Evolutionary conservation across 208 protist species (phyloP), one percentile per base, ranked within the genome.

Genomic region (Crithidia acanthocephali): DNA sequence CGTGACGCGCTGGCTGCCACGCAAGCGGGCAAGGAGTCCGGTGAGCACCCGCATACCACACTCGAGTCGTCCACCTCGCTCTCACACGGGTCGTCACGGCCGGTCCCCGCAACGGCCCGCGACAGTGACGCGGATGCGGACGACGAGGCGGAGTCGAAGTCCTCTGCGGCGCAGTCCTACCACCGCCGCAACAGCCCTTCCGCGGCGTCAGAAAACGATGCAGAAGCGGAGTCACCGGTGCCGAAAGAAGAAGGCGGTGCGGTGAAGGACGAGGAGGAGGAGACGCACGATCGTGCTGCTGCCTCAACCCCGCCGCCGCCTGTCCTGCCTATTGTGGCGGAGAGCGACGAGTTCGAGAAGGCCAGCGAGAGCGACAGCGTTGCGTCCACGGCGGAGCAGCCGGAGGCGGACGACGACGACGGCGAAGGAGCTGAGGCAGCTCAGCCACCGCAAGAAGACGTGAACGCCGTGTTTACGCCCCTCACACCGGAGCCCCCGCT

Each of bases 261-360:
- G 15, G 18, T 8, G 16, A 42, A 9, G 30, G 42, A 63, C 20
- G 67, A 35, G 40, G 55, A 35, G 28, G 45, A 64, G 35, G 67
- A 64, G 22, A 18, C 28, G 33, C 30, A 40, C 16, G 6, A 60
- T 16, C 28, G 20, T 13, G 28, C 15, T 10, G 28, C 8, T n/a
- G 28, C 3, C 28, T 1, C 52, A 10, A 5, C 52, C 1, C 32
- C 32, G 1, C 20, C 32, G 32, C 2, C 37, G 18, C 37, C 44
- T 4, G 59, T 64, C n/a, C 44, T 52, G 44, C 59, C 59, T 3
- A 64, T 64, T 9, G 59, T 44, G 1, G n/a, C 10, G 0, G 59
- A 64, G 22, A 37, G 27, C 42, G 20, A 52, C 44, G 1, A 20
- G 25, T 52, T 64, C 27, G 15, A 15, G 37, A 50, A 52, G 37